Conservation (phyloP, 2,329 filamentous ascomycete species). For the Mollisiaceae sp. region DNA sequence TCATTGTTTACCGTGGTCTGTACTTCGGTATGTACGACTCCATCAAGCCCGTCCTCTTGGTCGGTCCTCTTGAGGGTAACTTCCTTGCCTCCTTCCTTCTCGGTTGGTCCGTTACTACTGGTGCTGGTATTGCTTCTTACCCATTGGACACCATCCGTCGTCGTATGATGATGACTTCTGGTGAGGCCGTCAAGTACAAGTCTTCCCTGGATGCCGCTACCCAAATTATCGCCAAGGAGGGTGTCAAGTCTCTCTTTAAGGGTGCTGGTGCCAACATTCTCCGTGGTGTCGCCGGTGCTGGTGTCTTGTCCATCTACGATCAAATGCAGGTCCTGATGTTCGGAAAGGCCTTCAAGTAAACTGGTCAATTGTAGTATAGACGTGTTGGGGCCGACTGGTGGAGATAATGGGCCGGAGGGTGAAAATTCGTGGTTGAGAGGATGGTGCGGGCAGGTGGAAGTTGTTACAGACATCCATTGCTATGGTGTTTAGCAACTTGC, state of each 20-base stretch:
- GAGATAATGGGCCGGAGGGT: conserved; percentile 33
- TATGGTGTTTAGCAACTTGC: conserved; percentile 45
- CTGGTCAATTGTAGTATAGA: conserved; percentile 39
- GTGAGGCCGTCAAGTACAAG: conserved; percentile 99
- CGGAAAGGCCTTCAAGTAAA: conserved; percentile 96
- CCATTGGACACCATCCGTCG: conserved; percentile 99
- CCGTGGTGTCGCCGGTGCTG: conserved; percentile 99
- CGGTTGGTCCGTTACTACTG: conserved; percentile 99
- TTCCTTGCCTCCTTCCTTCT: conserved; percentile 99
- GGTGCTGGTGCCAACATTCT: conserved; percentile 99
- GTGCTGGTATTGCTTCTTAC: conserved; percentile 99
- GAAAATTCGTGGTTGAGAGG: conserved; percentile 29
- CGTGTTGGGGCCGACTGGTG: conserved; percentile 23
- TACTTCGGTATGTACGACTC: conserved; percentile 99
- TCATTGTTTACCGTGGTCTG: conserved; percentile 99
- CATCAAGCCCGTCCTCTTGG: conserved; percentile 97
- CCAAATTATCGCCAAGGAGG: conserved; percentile 98
- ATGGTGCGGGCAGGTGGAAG: conserved; percentile 39
- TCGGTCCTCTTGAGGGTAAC: conserved; percentile 91
- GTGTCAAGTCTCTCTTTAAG: conserved; percentile 99
- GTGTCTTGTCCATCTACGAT: conserved; percentile 99
- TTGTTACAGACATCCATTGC: conserved; percentile 43
- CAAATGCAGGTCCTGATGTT: conserved; percentile 99
- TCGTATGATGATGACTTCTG: conserved; percentile 99
- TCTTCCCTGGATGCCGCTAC: conserved; percentile 91